These are phyloP conservation scores for Oehlia diaphana DNA, from an alignment of 192 early-diverging fungal genomes.

Conservation along the genomic window DNA sequence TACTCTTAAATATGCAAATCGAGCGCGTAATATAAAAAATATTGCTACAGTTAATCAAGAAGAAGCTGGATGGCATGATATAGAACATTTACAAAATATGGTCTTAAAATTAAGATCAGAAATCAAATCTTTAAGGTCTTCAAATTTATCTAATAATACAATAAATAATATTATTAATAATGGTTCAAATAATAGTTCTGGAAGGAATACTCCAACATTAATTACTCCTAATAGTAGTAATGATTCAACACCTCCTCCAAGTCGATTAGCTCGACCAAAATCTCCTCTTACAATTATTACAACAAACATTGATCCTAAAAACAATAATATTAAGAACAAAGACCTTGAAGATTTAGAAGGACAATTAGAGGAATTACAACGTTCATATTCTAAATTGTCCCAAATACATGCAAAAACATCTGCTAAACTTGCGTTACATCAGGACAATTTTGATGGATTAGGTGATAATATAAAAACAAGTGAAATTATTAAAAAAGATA, in stretches of 20 bases:
- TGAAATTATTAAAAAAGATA: background rate
- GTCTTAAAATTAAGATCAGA: constrained; percentile 65
- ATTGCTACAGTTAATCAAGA: constrained; percentile 79
- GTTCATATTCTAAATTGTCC: constrained; percentile 18
- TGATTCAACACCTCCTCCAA: constrained; percentile 16
- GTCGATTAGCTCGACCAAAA: background rate
- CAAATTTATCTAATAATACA: background rate
- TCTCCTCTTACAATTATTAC: background rate
- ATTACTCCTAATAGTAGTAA: constrained; percentile 32
- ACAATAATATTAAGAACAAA: background rate
- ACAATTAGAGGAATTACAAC: constrained; percentile 44
- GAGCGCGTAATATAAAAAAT: constrained; percentile 96
- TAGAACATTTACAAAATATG: constrained; percentile 63
- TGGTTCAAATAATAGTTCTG: constrained; percentile 7
- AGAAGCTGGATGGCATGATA: constrained; percentile 58
- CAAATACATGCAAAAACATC: constrained; percentile 22
- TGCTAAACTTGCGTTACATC: constrained; percentile 11
- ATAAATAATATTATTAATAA: background rate
- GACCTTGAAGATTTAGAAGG: constrained; percentile 42
- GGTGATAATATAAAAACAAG: background rate
- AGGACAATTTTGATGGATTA: background rate
- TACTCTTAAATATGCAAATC: constrained; percentile 94
- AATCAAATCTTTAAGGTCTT: constrained; percentile 45
- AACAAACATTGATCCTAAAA: constrained; percentile 31
- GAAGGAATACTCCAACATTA: constrained; percentile 37